Evolutionary conservation across 2,329 filamentous ascomycete genomes (phyloP).

Genomic region (Neofusicoccum sp.): DNA sequence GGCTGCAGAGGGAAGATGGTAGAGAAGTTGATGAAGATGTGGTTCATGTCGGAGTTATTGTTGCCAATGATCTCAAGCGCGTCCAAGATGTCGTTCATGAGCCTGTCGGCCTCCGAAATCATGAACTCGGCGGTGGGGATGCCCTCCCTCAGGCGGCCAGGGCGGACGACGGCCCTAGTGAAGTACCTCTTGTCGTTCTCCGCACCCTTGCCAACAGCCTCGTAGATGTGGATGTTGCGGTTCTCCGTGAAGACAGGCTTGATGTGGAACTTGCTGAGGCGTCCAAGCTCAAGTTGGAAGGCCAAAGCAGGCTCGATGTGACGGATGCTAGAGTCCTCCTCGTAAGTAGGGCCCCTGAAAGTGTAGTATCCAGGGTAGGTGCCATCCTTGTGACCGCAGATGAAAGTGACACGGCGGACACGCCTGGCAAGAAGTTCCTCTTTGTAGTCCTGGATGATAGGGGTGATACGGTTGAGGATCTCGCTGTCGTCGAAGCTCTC

Average conservation of each 20-base stretch:
- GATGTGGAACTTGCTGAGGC: slow-evolving; percentile 95
- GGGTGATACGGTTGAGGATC: slow-evolving; percentile 72
- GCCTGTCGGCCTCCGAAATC: slow-evolving; percentile 92
- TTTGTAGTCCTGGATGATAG: slow-evolving; percentile 78
- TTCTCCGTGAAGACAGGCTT: slow-evolving; percentile 99
- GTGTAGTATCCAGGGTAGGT: slow-evolving; percentile 97
- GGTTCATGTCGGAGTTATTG: slow-evolving; percentile 98
- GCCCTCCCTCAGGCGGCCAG: slow-evolving; percentile 91
- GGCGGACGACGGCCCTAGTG: slow-evolving; percentile 90
- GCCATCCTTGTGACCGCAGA: slow-evolving; percentile 91
- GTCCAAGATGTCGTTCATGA: slow-evolving; percentile 97
- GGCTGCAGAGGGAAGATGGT: slow-evolving; percentile 93
- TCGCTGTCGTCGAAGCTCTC: slow-evolving; percentile 83
- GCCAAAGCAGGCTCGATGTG: slow-evolving; percentile 95
- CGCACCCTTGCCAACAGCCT: slow-evolving; percentile 90
- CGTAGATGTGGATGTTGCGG: slow-evolving; percentile 98
- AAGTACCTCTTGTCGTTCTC: slow-evolving; percentile 99
- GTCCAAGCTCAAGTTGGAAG: slow-evolving; percentile 96
- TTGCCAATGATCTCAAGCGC: slow-evolving; percentile 98
- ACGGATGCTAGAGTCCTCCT: slow-evolving; percentile 93
- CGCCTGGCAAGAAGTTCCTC: slow-evolving; percentile 79
- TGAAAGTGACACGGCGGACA: slow-evolving; percentile 91
- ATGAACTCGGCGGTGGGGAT: slow-evolving; percentile 99
- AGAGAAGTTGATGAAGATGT: slow-evolving; percentile 99
- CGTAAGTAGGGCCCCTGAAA: slow-evolving; percentile 88